These are phyloP conservation scores for Pythium coloratum DNA, from an alignment of 352 stramenopile species.

Conservation along the genomic window DNA sequence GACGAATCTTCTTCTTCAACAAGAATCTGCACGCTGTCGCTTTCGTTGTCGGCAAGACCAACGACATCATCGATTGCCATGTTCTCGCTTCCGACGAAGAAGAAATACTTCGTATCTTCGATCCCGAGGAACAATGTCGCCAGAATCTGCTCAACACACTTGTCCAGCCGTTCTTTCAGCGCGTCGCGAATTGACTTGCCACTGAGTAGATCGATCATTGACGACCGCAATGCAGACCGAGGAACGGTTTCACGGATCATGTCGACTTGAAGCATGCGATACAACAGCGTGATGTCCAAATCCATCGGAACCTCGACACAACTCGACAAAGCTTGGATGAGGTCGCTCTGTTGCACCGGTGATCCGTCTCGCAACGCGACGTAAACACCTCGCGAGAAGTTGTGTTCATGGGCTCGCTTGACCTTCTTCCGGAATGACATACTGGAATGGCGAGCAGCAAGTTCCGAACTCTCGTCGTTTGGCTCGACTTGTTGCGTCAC, in stretches of 20 bases:
- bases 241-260: constrained; percentile 31
- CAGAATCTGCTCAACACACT: constrained; percentile 72
- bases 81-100: constrained; percentile 72
- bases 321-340: constrained; percentile 84
- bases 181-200: constrained; percentile 41
- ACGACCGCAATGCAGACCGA: constrained; percentile 24
- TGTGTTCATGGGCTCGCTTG: constrained; percentile 85
- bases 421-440: constrained; percentile 78
- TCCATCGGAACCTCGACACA: constrained; percentile 85
- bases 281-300: constrained; percentile 86
- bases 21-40: constrained; percentile 43
- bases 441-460: constrained; percentile 25
- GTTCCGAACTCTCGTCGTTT: not conserved
- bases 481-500: constrained; percentile 1
- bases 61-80: constrained; percentile 53
- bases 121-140: constrained; percentile 61
- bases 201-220: constrained; percentile 27
- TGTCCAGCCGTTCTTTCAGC: constrained; percentile 65
- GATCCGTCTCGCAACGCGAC: constrained; percentile 72
- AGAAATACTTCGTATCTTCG: constrained; percentile 79
- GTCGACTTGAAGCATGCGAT: constrained; percentile 75
- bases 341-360: constrained; percentile 79
- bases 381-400: constrained; percentile 88
- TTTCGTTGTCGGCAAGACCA: constrained; percentile 50
- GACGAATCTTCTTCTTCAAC: constrained; percentile 53